Base-by-base conservation (phyloP, 1,139 yeast genomes). In the Blastobotrys serpentis region DNA sequence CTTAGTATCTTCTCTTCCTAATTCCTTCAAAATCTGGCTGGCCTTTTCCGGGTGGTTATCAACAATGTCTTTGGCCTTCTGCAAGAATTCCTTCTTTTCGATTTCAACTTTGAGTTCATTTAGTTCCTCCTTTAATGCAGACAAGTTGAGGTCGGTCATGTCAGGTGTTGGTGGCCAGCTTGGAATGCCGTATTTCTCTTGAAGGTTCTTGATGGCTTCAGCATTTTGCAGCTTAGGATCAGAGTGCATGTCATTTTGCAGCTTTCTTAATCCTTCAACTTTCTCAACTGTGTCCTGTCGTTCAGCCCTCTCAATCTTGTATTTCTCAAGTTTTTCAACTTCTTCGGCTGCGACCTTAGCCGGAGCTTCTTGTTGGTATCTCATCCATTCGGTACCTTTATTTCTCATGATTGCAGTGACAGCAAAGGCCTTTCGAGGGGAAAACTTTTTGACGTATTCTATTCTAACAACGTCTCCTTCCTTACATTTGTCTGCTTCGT, bases 381-480 rank as follows among this genome's bases (percentile, higher is more conserved):
- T 72, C 41, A 87, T 92, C 75, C 92, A 88, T 66, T 88, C 92
- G 60, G 88, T 90, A 78, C 97, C 97, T 69, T 85, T 82, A 64
- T 87, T 84, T 64, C 77, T 82, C 71, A 88, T 81, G 64, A 92
- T 86, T 65, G 92, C 97, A 2, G 97, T 96, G 53, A 92, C 82
- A n/a, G 97, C 92, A 73, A 92, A 92, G 50, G 78, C 79, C 68
- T 92, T 92, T 55, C 84, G 75, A 29, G 92, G 78, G 8, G 95
- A 84, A 22, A 89, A 71, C 42, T 95, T 95, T 52, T 96, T 84
- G 39, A 90, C 86, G 48, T 90, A 80, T 69, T 90, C 96, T 52
- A 92, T 88, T 68, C 98, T 80, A 10, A 92, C 98, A 54, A 92
- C 74, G 70, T 92, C 98, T 45, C 98, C 98, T 68, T 89, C 96